phyloP scores from a whole-genome alignment of 768 basidiomycete species.

The Gyrodon lividus region DNA sequence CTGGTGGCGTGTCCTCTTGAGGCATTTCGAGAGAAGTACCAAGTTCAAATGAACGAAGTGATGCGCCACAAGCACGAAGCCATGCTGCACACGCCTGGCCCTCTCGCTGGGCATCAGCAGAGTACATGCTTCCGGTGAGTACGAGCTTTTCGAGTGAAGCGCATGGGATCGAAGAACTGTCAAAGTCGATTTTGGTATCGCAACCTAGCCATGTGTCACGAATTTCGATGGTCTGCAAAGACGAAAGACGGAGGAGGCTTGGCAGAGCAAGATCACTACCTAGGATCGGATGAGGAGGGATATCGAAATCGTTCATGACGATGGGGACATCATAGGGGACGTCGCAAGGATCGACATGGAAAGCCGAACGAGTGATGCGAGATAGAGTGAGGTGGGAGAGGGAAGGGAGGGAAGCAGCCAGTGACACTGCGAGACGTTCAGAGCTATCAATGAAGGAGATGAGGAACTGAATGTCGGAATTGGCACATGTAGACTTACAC shows the following conservation, averaged over 20 bases:
- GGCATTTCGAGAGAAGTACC: conserved; percentile 24
- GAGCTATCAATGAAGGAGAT: conserved; percentile 20
- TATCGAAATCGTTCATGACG: conserved; percentile 58
- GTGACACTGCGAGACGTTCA: conserved; percentile 67
- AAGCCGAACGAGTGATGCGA: conserved; percentile 60
- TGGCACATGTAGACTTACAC: conserved; percentile 32
- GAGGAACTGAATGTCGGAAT: background rate
- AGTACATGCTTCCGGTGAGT: conserved; percentile 33
- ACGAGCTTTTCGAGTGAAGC: conserved; percentile 20
- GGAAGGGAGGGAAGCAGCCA: conserved; percentile 57
- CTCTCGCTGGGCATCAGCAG: conserved; percentile 14
- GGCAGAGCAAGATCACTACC: conserved; percentile 62
- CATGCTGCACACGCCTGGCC: conserved; percentile 24
- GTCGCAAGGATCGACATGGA: conserved; percentile 57
- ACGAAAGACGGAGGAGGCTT: conserved; percentile 60
- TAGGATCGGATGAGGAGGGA: conserved; percentile 53
- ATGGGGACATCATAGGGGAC: conserved; percentile 49
- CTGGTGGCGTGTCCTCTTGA: background rate
- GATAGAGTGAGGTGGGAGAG: conserved; percentile 58
- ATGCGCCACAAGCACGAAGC: conserved; percentile 23
- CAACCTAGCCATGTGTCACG: conserved; percentile 69
- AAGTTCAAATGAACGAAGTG: conserved; percentile 17
- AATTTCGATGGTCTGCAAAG: conserved; percentile 60
- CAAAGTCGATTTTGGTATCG: conserved; percentile 22
- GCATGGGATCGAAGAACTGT: background rate